phyloP scores from a whole-genome alignment of 1,139 yeast genomes.

The Zygosaccharomyces sapae region DNA sequence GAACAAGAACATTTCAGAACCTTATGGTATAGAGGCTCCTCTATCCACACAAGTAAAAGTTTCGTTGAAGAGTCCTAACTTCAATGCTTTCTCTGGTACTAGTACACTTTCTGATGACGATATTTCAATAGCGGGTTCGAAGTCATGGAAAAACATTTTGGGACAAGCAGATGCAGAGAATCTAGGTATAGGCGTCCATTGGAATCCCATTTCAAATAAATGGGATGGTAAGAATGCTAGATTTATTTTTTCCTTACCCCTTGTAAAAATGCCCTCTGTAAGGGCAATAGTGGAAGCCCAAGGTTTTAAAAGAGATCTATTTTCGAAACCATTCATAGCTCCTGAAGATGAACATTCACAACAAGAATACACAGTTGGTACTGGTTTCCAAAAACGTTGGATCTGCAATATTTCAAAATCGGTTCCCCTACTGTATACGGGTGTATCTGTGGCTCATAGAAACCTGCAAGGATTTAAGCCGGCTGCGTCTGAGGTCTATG shows the following conservation, averaged over 20 bases:
- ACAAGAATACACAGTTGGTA: constrained; percentile 14
- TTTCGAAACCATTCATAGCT: constrained; percentile 14
- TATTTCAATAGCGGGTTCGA: constrained; percentile 11
- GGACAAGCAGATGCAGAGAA: constrained; percentile 34
- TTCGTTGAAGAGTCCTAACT: constrained; percentile 24
- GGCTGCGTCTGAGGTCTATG: constrained; percentile 24
- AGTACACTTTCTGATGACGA: constrained; percentile 13
- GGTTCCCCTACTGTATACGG: constrained; percentile 28
- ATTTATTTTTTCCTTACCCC: constrained; percentile 29
- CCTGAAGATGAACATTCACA: constrained; percentile 13
- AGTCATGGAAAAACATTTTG: constrained; percentile 27
- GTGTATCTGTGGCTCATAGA: constrained; percentile 32
- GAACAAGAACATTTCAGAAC: constrained; percentile 12
- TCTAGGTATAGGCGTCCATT: constrained; percentile 29
- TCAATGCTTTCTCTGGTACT: constrained; percentile 15
- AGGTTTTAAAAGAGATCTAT: constrained; percentile 25
- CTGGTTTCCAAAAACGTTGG: constrained; percentile 31
- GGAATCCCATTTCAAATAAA: constrained; percentile 27
- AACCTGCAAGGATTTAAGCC: constrained; percentile 22
- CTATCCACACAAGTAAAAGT: constrained; percentile 32
- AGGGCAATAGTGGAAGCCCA: constrained; percentile 31
- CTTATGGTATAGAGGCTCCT: constrained; percentile 20
- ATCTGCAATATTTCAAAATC: constrained; percentile 13
- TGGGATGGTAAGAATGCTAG: constrained; percentile 31
- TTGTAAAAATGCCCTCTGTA: constrained; percentile 29